phyloP scores from a whole-genome alignment of 2,329 filamentous ascomycete genomes.

The Fusarium coicis region DNA sequence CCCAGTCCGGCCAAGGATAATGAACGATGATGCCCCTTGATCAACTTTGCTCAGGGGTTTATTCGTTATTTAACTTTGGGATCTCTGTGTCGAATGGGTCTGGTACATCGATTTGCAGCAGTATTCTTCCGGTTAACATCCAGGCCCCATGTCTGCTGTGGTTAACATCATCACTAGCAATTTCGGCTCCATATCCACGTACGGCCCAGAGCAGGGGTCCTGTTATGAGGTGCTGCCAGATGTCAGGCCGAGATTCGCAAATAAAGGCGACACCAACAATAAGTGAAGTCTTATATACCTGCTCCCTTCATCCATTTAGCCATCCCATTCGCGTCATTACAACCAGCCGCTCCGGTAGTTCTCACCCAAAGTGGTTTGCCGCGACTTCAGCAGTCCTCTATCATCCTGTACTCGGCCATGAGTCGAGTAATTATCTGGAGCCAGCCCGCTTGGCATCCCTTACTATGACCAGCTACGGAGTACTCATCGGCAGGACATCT shows the following conservation, averaged over 20 bases:
- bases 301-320: neutral
- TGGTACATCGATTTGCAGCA: neutral
- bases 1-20: constrained; percentile 25
- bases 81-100: constrained; percentile 3
- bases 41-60: constrained; percentile 27
- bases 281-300: constrained; percentile 24
- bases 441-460: constrained; percentile 31
- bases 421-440: constrained; percentile 21
- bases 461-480: neutral
- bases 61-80: neutral
- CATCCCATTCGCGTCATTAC: neutral
- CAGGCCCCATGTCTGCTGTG: constrained; percentile 2
- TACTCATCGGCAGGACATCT: neutral
- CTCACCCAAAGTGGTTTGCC: constrained; percentile 21
- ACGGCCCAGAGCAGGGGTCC: constrained; percentile 11
- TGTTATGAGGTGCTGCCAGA: constrained; percentile 10
- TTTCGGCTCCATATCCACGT: constrained; percentile 16
- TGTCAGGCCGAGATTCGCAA: constrained; percentile 15
- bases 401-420: constrained; percentile 19
- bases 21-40: constrained; percentile 29
- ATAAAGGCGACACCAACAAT: constrained; percentile 28
- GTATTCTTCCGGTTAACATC: constrained; percentile 1
- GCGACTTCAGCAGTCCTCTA: constrained; percentile 6
- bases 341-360: constrained; percentile 11
- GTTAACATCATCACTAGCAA: constrained; percentile 13